Percentiles rank a stretch among this genome's conserved stretches.
phyloP scores from a whole-genome alignment of 306 rosid species.

The Begonia loranthoides region DNA sequence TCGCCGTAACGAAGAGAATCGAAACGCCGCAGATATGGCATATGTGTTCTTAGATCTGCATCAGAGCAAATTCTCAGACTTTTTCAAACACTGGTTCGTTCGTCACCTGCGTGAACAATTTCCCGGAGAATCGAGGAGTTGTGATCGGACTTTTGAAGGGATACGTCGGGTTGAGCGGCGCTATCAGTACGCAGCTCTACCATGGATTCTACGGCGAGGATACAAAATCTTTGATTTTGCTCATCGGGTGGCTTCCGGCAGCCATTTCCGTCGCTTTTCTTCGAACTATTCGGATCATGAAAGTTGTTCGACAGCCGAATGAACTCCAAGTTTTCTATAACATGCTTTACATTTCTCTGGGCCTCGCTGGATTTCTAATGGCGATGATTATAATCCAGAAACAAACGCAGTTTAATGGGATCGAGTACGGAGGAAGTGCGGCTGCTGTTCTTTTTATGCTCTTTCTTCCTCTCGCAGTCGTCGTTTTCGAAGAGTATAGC shows the following conservation, averaged over 20 bases:
- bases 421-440: slow-evolving; percentile 1
- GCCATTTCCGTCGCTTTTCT: slow-evolving; percentile 12
- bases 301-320: slow-evolving; percentile 10
- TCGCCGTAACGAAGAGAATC: slow-evolving; percentile 6
- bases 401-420: neutral
- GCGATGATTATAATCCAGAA: slow-evolving; percentile 10
- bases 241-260: slow-evolving; percentile 24
- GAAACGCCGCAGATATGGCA: slow-evolving; percentile 6
- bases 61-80: slow-evolving; percentile 12
- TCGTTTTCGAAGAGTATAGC: slow-evolving; percentile 11
- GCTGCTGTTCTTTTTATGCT: slow-evolving; percentile 11
- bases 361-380: slow-evolving; percentile 25
- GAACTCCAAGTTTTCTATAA: slow-evolving; percentile 17
- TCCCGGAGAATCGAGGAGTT: slow-evolving; percentile 58
- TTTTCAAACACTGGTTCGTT: slow-evolving; percentile 51
- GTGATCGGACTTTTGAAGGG: slow-evolving; percentile 73
- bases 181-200: slow-evolving; percentile 22
- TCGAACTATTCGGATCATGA: slow-evolving; percentile 11
- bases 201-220: slow-evolving; percentile 17
- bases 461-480: slow-evolving; percentile 15
- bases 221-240: slow-evolving; percentile 14
- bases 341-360: slow-evolving; percentile 16
- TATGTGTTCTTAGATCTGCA: slow-evolving; percentile 11
- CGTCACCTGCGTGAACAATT: slow-evolving; percentile 56
- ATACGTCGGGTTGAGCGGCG: slow-evolving; percentile 38